These are phyloP conservation scores for Pythium aphanidermatum DNA, from an alignment of 352 stramenopile species.

Conservation along the genomic window DNA sequence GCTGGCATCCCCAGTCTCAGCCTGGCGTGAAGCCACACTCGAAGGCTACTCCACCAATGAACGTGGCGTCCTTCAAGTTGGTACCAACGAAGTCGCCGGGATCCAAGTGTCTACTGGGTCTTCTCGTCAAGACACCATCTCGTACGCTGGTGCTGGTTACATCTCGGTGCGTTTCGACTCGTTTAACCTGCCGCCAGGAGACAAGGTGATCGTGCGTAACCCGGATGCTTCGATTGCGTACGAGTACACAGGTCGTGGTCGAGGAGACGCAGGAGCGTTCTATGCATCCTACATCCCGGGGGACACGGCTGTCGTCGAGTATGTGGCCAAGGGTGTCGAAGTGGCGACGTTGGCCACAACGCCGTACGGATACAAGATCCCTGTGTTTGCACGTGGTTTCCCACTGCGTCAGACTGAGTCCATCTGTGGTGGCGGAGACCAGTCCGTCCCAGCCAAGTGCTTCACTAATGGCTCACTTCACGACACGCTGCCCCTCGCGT, in stretches of 20 bases:
- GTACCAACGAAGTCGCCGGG: slow-evolving; percentile 7
- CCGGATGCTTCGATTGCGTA: slow-evolving; percentile 17
- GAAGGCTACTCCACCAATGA: slow-evolving; percentile 5
- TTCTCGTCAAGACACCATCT: slow-evolving; percentile 1
- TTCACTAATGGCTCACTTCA: slow-evolving; percentile 21
- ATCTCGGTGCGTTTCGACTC: slow-evolving; percentile 14
- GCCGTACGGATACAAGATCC: slow-evolving; percentile 30
- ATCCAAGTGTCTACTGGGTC: background rate
- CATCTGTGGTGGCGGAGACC: slow-evolving; percentile 33
- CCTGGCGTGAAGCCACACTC: background rate
- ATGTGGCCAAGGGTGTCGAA: slow-evolving; percentile 20
- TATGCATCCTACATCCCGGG: slow-evolving; percentile 37
- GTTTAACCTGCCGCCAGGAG: slow-evolving; percentile 12
- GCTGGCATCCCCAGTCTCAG: background rate
- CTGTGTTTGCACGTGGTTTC: slow-evolving; percentile 38
- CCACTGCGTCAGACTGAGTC: slow-evolving; percentile 25
- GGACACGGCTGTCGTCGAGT: slow-evolving; percentile 35
- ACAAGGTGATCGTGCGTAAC: slow-evolving; percentile 12
- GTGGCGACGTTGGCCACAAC: slow-evolving; percentile 1
- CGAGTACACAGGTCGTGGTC: slow-evolving; percentile 33
- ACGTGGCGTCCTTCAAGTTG: slow-evolving; percentile 7
- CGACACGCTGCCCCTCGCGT: slow-evolving; percentile 29
- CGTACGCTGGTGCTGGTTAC: slow-evolving; percentile 7
- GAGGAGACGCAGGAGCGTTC: slow-evolving; percentile 31
- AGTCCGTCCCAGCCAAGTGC: slow-evolving; percentile 51